Base-by-base conservation (phyloP, 1,139 yeast genomes). In the Kodamaea derodonti region DNA sequence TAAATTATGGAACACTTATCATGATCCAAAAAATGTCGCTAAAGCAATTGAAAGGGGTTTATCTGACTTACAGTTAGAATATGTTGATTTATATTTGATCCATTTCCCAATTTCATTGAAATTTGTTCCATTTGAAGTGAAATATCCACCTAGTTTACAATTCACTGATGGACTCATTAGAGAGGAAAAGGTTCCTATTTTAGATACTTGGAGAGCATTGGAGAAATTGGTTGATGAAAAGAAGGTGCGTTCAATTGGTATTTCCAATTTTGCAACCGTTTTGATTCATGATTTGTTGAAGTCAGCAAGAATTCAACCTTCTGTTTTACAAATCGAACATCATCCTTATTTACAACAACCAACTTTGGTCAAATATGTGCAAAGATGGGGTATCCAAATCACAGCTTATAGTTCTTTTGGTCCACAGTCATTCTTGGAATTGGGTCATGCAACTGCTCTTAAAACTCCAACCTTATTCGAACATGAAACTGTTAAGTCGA, bases 371-470 rank as follows among this genome's bases (percentile, higher is more conserved):
- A 72, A 80, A 48, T 84, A 64, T 52, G 84, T 75, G 43, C 76
- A 84, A 57, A 51, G 62, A 29, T 62, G 75, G 47, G 80, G 75
- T 31, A 76, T 87, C 52, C 82, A 79, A 39, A 71, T 87, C 52
- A 84, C 87, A 35, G 96, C 83, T 18, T 87, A 87, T 70, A 85
- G 95, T 7, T 83, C 95, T 10, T 83, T 86, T 53, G 92, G 92
- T 30, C 88, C 90, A 17, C 83, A 77, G 56, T 78, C 86, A 4
- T 49, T 82, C 58, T 54, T 81, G 42, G 90, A 82, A 56, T 59
- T 82, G 59, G 60, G 72, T 49, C 65, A 63, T 38, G 66, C 72
- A 29, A 61, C 63, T 38, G 88, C 86, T 14, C 58, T 67, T 45
- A 58, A 64, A 41, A 69, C 79, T 31, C 73, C 75, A 14, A 59